Percentiles rank a stretch among this genome's conserved stretches.
Conservation (phyloP, 2,329 filamentous ascomycete genomes). For the Exserohilum rostratum region DNA sequence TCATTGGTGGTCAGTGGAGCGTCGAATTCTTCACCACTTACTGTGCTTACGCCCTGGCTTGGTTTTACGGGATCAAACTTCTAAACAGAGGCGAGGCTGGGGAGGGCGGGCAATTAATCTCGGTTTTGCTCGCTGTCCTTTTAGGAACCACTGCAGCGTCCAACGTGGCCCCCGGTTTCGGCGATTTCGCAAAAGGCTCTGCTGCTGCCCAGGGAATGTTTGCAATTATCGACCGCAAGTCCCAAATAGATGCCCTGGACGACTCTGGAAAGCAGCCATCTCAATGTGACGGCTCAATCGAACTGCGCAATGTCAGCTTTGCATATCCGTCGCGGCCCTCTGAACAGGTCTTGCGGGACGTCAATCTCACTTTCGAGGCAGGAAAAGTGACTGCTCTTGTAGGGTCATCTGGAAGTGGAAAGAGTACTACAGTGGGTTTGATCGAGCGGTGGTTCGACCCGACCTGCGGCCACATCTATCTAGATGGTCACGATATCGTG, state of each 20-base stretch:
- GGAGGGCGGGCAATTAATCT: not conserved
- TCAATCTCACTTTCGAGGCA: constrained; percentile 64
- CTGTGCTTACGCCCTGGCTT: not conserved
- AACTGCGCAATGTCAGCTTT: constrained; percentile 38
- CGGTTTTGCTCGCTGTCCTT: not conserved
- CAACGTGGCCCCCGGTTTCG: not conserved
- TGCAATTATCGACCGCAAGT: not conserved
- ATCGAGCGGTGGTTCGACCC: constrained; percentile 75
- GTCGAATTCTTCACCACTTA: not conserved
- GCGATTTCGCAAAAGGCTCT: not conserved
- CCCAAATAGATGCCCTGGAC: not conserved
- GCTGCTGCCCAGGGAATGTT: not conserved
- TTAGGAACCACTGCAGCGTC: not conserved
- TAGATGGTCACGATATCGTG: constrained; percentile 36
- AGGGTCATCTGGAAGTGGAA: constrained; percentile 60
- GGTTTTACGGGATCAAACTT: not conserved
- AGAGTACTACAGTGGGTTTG: constrained; percentile 68
- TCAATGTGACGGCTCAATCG: not conserved
- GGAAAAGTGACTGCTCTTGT: constrained; percentile 76
- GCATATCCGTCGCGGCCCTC: constrained; percentile 59
- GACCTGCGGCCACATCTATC: constrained; percentile 31
- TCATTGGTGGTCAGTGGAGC: not conserved
- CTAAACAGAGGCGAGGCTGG: not conserved
- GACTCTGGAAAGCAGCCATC: not conserved
- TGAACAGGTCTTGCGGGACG: constrained; percentile 66